phyloP scores from a whole-genome alignment of 148 eudicot genomes.

The Arctostaphylos glauca region DNA sequence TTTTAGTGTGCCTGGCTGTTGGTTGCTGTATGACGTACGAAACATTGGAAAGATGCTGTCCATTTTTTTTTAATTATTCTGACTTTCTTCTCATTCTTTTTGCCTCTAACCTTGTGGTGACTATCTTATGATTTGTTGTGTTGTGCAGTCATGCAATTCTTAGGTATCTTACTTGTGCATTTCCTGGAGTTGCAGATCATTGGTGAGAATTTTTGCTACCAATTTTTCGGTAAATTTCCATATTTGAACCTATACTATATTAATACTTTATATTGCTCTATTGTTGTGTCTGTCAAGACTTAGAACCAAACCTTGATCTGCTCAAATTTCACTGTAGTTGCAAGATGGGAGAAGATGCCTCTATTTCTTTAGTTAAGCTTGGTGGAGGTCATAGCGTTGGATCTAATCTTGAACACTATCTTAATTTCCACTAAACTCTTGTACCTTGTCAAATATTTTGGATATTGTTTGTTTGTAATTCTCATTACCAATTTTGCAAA shows the following conservation, averaged over 20 bases:
- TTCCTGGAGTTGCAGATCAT: constrained; percentile 90
- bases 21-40: background rate
- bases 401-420: background rate
- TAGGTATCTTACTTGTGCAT: constrained; percentile 68
- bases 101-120: background rate
- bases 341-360: background rate
- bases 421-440: background rate
- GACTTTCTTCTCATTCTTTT: background rate
- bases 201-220: constrained; percentile 51
- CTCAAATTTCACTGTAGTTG: background rate
- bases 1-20: background rate
- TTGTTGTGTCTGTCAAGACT: constrained; percentile 4
- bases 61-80: background rate
- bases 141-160: constrained; percentile 89
- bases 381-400: constrained; percentile 1
- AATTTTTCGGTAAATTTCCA: background rate
- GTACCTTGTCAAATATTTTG: background rate
- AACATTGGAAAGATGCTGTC: background rate
- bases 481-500: background rate
- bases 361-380: constrained; percentile 7
- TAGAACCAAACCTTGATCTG: background rate
- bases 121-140: constrained; percentile 9
- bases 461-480: background rate
- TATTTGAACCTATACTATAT: background rate
- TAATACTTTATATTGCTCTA: background rate